Evolutionary conservation across 371 early-diverging fungal species (phyloP).

Genomic region (Lichtheimia hyalospora): DNA sequence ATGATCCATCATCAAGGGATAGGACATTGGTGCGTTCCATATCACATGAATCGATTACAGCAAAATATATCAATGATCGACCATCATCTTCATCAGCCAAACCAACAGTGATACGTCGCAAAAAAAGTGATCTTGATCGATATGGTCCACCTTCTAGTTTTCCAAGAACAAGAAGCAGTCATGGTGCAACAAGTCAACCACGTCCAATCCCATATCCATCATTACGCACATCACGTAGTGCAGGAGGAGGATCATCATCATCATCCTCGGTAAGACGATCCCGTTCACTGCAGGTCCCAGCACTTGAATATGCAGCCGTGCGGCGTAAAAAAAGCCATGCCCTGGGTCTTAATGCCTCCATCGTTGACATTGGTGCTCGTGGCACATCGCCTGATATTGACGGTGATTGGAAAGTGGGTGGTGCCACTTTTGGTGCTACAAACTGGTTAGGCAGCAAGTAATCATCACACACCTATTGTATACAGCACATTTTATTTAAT

Average conservation of each 20-base stretch:
- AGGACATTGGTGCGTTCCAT: not conserved
- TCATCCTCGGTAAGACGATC: constrained; percentile 8
- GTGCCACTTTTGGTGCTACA: constrained; percentile 3
- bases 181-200: constrained; percentile 11
- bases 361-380: constrained; percentile 7
- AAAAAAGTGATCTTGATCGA: constrained; percentile 12
- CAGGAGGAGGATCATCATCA: constrained; percentile 1
- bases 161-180: constrained; percentile 1
- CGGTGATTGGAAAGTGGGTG: constrained; percentile 16
- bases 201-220: constrained; percentile 20
- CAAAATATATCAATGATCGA: not conserved
- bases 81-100: not conserved
- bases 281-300: constrained; percentile 22
- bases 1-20: not conserved
- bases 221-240: constrained; percentile 9
- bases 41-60: constrained; percentile 6
- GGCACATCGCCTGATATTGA: constrained; percentile 20
- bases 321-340: constrained; percentile 9
- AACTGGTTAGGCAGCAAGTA: constrained; percentile 15
- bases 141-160: constrained; percentile 9
- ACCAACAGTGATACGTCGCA: constrained; percentile 1
- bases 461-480: not conserved
- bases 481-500: no score
- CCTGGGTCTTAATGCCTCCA: constrained; percentile 1
- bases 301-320: constrained; percentile 18